Base-by-base conservation (phyloP, 441 rosid species). In the Populus hybrid region DNA sequence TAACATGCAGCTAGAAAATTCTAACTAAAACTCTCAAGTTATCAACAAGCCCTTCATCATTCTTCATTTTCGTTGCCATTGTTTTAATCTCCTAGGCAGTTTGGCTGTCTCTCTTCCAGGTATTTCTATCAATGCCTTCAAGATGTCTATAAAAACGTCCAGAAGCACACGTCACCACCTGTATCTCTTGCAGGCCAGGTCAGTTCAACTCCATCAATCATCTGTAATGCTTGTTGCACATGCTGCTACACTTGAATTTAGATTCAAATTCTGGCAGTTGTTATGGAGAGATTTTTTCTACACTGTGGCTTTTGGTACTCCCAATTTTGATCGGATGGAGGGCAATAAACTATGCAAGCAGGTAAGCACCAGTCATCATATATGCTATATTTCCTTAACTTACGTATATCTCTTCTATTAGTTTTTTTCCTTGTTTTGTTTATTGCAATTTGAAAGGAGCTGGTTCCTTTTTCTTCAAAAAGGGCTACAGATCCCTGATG, bases 151-250 rank as follows among this genome's bases (percentile, higher is more conserved):
- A 88, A 87, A 74, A 82, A 84, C 77, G 89, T 87, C 24, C 85
- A 87, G 82, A 90, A 81, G 82, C 97, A 92, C 83, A 81, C 97
- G 18, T 86, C 88, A 28, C 99, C 99, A 6, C 99, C 99, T 63
- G 99, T 94, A 86, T 95, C 99, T 76, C 97, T 95, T 28, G 86
- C 85, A 66, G 98, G 97, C 33, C 98, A 95, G 97, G 99, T 95
- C 82, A 76, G 85, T 83, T 68, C 74, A 4, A 70, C 36, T 77
- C 68, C 74, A 12, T 35, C 18, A 63, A 24, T 33, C 67, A 35
- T 74, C 61, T 53, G 18, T 68, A 71, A 53, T 71, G 21, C 73
- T 73, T 24, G 73, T 68, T 73, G 73, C 70, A 50, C 29, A 75
- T 78, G 59, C 18, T 7, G 21, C 59, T 68, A 74, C 63, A 69